Percentiles rank a stretch among this genome's conserved stretches.
phyloP scores from a whole-genome alignment of 306 rosid species.

The Echinosophora koreensis region DNA sequence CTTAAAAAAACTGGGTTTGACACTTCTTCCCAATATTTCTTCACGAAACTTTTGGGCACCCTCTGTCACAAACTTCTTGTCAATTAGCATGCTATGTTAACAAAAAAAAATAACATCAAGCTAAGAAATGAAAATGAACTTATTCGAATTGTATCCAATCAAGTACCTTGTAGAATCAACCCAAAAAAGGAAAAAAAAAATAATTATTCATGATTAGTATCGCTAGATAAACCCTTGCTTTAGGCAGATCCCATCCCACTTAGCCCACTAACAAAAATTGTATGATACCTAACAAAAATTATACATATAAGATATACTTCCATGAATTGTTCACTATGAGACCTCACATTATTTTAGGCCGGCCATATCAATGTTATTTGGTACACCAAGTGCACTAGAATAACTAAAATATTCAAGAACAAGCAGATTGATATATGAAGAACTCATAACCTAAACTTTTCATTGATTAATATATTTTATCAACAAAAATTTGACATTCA shows the following conservation, averaged over 20 bases:
- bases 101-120: background rate
- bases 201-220: background rate
- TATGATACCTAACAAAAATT: no score
- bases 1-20: slow-evolving; percentile 12
- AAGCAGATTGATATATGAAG: background rate
- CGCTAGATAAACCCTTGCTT: no score
- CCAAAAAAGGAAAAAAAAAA: no score
- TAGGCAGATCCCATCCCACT: no score
- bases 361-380: background rate
- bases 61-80: background rate
- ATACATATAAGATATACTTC: no score
- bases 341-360: no score
- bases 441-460: background rate
- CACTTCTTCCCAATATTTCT: slow-evolving; percentile 34
- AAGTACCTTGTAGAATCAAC: no score
- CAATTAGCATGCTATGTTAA: background rate
- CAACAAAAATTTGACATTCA: background rate
- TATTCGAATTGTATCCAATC: background rate
- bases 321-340: no score
- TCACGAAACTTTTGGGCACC: slow-evolving; percentile 30
- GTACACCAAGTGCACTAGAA: background rate
- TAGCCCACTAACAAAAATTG: no score
- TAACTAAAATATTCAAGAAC: background rate
- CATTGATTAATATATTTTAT: no score
- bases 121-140: background rate